Base-by-base conservation (phyloP, 768 basidiomycete genomes). In the Collybia mongolica region DNA sequence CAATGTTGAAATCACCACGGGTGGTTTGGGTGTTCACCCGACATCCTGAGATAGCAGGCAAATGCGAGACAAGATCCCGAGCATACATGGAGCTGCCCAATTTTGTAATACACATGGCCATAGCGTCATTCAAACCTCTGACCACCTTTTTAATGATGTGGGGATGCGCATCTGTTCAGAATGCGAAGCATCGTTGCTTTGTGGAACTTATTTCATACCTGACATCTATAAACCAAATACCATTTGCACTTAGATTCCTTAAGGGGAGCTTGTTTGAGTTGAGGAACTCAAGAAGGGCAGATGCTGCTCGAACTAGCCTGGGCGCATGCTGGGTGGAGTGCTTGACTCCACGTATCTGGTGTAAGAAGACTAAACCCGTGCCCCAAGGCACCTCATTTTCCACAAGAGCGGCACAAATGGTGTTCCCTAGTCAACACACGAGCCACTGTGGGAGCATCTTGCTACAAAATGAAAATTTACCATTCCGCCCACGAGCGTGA, bases 261-360 rank as follows among this genome's bases (percentile, higher is more conserved):
- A 6, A 32, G 32, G 42, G 23, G 36, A 57, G 42, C 18, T 44
- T 11, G 0, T 37, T 35, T 14, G 44, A 46, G 0, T 15, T 0
- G 5, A 52, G 0, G 12, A 51, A 54, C 15, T 44, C 28, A 1
- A 17, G 1, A 0, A 57, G 41, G 11, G 24, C 23, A 1, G 36
- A n/a, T 2, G 39, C 15, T 0, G 51, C 26, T 5, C 44, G 38
- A 1, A 1, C 3, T 2, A 0, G 9, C 2, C 49, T 46, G 1
- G 23, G 5, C 1, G 8, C 7, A 45, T 70, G 66, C 1, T 6
- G 11, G 12, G 48, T 56, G 7, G 50, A 29, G 11, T 57, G 43
- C 32, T 72, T 72, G 0, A 57, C 40, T 0, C 67, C 68, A 1
- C 60, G 53, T 14, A 69, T 53, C 4, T 65, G 64, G 32, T 68